Conservation (phyloP, 441 rosid species). For the Dalechampia spathulata region DNA sequence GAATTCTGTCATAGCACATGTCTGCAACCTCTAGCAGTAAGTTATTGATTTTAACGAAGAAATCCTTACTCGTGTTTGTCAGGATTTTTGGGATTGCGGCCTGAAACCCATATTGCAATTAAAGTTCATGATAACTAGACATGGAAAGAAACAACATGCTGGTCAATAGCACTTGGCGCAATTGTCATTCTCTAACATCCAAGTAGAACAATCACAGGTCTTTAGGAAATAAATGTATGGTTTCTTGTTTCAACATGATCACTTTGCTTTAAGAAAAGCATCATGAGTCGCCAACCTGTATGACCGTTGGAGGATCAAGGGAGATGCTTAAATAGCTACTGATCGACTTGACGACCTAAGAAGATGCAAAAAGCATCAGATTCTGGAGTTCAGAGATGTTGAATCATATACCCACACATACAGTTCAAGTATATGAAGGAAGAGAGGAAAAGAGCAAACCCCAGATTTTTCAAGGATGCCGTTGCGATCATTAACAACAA, state of each 20-base stretch:
- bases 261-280: neutral
- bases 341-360: constrained; percentile 30
- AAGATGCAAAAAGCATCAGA: neutral
- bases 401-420: too few relatives aligned
- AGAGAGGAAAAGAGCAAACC: constrained; percentile 15
- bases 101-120: constrained; percentile 20
- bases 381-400: too few relatives aligned
- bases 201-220: neutral
- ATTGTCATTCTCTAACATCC: too few relatives aligned
- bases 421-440: neutral
- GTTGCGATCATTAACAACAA: constrained; percentile 36
- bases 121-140: too few relatives aligned
- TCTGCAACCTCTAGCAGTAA: constrained; percentile 41
- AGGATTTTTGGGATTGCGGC: constrained; percentile 65
- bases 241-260: neutral
- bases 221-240: neutral
- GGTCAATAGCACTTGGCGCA: neutral
- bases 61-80: constrained; percentile 45
- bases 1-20: constrained; percentile 34
- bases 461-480: constrained; percentile 35
- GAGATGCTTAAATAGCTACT: constrained; percentile 31
- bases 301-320: constrained; percentile 47
- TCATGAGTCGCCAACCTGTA: constrained; percentile 41
- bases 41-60: constrained; percentile 37
- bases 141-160: too few relatives aligned